These are phyloP conservation scores for Auricularia sp. DNA, from an alignment of 768 basidiomycete species.

Conservation along the genomic window DNA sequence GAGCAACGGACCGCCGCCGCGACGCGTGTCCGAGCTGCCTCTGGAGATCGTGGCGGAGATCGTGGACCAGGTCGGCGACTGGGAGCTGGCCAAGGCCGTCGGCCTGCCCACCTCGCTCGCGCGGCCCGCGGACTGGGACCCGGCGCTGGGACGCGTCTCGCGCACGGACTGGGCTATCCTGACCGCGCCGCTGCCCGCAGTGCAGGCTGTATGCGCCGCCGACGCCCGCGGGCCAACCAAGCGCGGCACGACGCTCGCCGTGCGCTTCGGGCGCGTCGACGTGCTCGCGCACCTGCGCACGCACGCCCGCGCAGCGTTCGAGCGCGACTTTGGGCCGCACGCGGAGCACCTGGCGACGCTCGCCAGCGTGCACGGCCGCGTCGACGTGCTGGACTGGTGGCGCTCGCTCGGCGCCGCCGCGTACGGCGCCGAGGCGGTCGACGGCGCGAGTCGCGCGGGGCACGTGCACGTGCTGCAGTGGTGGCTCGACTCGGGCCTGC, in stretches of 20 bases:
- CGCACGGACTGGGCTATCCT: slow-evolving; percentile 64
- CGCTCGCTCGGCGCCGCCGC: slow-evolving; percentile 44
- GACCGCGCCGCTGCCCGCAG: slow-evolving; percentile 44
- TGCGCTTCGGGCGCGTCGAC: slow-evolving; percentile 67
- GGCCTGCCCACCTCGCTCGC: slow-evolving; percentile 60
- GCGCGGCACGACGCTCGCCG: slow-evolving; percentile 52
- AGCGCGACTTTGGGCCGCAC: slow-evolving; percentile 40
- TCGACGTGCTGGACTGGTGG: slow-evolving; percentile 73
- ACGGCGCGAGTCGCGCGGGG: slow-evolving; percentile 69
- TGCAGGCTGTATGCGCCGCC: slow-evolving; percentile 47
- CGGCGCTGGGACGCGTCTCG: slow-evolving; percentile 38
- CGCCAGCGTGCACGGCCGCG: slow-evolving; percentile 67
- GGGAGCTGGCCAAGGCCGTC: slow-evolving; percentile 74
- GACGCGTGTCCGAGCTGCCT: slow-evolving; percentile 47
- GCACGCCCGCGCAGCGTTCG: slow-evolving; percentile 54
- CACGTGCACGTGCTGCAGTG: slow-evolving; percentile 67
- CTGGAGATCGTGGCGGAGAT: slow-evolving; percentile 69
- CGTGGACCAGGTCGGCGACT: slow-evolving; percentile 69
- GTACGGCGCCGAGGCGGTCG: slow-evolving; percentile 55
- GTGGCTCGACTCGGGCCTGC: slow-evolving; percentile 61
- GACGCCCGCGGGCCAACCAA: slow-evolving; percentile 50
- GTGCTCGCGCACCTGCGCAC: slow-evolving; percentile 66
- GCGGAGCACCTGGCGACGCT: slow-evolving; percentile 64
- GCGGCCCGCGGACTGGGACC: slow-evolving; percentile 56
- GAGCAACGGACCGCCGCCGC: slow-evolving; percentile 14